Evolutionary conservation across 2,329 filamentous ascomycete genomes (phyloP).

Genomic region (Fusarium begoniae): DNA sequence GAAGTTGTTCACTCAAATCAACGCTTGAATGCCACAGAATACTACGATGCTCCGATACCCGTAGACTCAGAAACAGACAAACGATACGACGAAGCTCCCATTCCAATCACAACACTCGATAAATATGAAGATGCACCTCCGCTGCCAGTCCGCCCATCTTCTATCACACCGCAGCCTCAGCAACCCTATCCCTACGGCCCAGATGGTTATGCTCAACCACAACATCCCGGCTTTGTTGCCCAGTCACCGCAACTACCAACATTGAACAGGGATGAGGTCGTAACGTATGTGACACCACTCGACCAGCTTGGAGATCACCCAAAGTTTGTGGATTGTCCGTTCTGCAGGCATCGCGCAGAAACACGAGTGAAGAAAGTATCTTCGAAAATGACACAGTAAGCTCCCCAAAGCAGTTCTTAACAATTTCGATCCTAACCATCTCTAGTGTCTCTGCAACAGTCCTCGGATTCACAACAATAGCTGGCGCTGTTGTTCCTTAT

Average conservation of each 20-base stretch:
- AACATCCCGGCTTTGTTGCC: not conserved
- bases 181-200: not conserved
- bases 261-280: not conserved
- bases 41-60: slow-evolving; percentile 30
- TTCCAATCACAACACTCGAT: not conserved
- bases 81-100: slow-evolving; percentile 8
- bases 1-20: slow-evolving; percentile 23
- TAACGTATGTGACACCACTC: slow-evolving; percentile 32
- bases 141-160: not conserved
- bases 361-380: slow-evolving; percentile 36
- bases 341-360: slow-evolving; percentile 30
- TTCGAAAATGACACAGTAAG: slow-evolving; percentile 37
- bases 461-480: slow-evolving; percentile 35
- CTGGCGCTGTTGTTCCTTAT: slow-evolving; percentile 36
- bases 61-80: slow-evolving; percentile 24
- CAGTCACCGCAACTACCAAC: not conserved
- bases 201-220: not conserved
- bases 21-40: not conserved
- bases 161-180: not conserved
- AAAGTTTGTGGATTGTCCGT: slow-evolving; percentile 38
- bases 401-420: rapidly evolving
- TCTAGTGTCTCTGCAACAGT: slow-evolving; percentile 25
- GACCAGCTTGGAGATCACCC: slow-evolving; percentile 34
- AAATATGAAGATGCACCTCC: not conserved
- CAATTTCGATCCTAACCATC: not conserved